Evolutionary conservation across 352 stramenopile genomes (phyloP).

Genomic region (Globisporangium paddicum): DNA sequence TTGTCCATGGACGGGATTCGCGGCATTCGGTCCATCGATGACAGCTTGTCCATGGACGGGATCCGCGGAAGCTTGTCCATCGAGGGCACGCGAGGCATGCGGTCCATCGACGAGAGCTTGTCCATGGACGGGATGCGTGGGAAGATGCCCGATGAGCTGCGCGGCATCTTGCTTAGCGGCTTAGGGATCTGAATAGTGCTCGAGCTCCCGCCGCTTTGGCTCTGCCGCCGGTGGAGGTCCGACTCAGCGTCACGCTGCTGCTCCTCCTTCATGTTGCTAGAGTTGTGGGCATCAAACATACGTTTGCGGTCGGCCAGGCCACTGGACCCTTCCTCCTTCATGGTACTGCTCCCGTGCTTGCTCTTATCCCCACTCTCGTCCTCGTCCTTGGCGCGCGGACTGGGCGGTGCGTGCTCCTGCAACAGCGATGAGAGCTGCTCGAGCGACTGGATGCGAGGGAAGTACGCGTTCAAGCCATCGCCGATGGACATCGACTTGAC

Average conservation of each 20-base stretch:
- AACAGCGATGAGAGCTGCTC: conserved; percentile 70
- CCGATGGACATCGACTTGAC: conserved; percentile 60
- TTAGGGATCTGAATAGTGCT: conserved; percentile 67
- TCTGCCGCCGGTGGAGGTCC: conserved; percentile 27
- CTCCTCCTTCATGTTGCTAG: conserved; percentile 24
- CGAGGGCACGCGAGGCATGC: conserved; percentile 33
- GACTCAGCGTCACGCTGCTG: conserved; percentile 9
- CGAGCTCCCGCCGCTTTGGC: conserved; percentile 28
- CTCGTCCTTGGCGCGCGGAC: conserved; percentile 21
- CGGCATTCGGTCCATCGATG: conserved; percentile 69
- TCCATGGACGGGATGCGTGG: conserved; percentile 71
- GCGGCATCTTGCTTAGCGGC: conserved; percentile 72
- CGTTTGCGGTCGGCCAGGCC: conserved; percentile 1
- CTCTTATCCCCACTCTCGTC: conserved; percentile 2
- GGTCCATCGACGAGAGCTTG: no score
- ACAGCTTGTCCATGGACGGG: conserved; percentile 68
- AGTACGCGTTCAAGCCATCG: conserved; percentile 63
- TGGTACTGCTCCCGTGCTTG: background rate
- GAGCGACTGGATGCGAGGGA: conserved; percentile 73
- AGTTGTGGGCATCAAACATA: background rate
- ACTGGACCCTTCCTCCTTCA: conserved; percentile 5
- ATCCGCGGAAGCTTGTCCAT: conserved; percentile 64
- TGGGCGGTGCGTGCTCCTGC: conserved; percentile 57
- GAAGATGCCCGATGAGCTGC: conserved; percentile 76
- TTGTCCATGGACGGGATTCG: conserved; percentile 65